Evolutionary conservation across 1,284 basidiomycete species (phyloP), one percentile per base, ranked within the genome.

Genomic region (Pterulicium gracile): DNA sequence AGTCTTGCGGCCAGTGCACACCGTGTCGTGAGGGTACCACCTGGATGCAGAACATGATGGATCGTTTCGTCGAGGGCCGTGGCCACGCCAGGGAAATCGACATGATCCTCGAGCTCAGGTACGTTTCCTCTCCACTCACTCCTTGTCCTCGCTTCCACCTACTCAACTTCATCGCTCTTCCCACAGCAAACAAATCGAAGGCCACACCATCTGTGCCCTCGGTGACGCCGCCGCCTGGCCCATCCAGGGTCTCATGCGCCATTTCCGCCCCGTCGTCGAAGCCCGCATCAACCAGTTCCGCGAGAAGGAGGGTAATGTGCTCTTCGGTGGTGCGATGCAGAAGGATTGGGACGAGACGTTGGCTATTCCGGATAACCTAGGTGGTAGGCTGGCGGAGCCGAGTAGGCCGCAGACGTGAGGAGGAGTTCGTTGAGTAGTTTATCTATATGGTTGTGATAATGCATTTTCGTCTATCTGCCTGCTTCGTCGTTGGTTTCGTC

Each of bases 1-100:
- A 98, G 65, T 95, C 91, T 3, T 98, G 95, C 59, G 96, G 96
- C 18, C 96, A 98, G 65, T 98, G 94, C 63, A 98, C 95, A 3
- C 94, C 94, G 2, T 97, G 94, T 65, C 74, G 93, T 56, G 93
- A 96, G 62, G 93, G 93, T 43, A 96, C 93, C 2, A 94, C 90
- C 0, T 96, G 93, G 93, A 90, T 97, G 87, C 89, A 87, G 79
- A 95, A 96, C 67, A 95, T 96, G 88, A 96, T 96, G 92, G 79
- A 91, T 61, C 81, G 92, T 46, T 77, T 93, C 66, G 85, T 88
- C 34, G 85, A 89, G 59, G 94, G 95, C 2, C 78, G 92, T 15
- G 90, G 84, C 1, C 88, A 95, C 61, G 75, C 79, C 56, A 82
- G 95, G 50, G 95, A 98, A 71, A 95, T 98, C 52, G 95, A 98